Base-by-base conservation (phyloP, 352 stramenopile genomes). In the Pythium aquatile region DNA sequence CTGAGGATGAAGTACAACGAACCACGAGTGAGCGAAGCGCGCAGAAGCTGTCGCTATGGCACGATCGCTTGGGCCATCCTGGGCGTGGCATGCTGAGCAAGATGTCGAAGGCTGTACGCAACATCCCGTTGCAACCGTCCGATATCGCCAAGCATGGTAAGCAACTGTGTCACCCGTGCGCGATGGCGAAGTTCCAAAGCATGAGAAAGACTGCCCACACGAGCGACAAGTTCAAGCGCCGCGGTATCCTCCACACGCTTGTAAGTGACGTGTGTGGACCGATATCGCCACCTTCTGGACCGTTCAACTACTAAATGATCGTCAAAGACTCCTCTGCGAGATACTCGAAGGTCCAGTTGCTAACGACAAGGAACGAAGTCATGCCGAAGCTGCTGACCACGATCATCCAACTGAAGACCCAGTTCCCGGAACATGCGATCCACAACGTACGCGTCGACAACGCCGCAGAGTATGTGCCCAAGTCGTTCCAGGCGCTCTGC, bases 291-390 rank as follows among this genome's bases (percentile, higher is more conserved):
- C 28, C 30, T n/a, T 37, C 46, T 3, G 63, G 55, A 24, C 64
- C 64, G 42, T 70, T 70, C 35, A 53, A 66, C 37, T 66, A 70
- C 53, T 70, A 55, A 46, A 65, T 66, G 57, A 55, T 70, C 3
- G 40, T 62, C 14, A 70, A 70, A 30, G 55, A 64, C 24, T 30
- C 39, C 1, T 55, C 63, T 8, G 39, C 55, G 20, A 24, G 57
- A 29, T 65, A 40, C 39, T 71, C 54, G 2, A 51, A 59, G 14
- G 54, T 67, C 24, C 33, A 64, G 2, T 39, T 71, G 24, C 55
- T 71, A 3, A 32, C 35, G 14, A 46, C 65, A 8, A 49, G 20
- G 35, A 71, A 71, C 20, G 33, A 71, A 59, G 58, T 70, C 11
- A 65, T 70, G 57, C 63, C 56, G 3, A 65, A 70, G 49, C 42